Evolutionary conservation across 2,329 filamentous ascomycete species (phyloP).

Genomic region (Leptodontidium sp.): DNA sequence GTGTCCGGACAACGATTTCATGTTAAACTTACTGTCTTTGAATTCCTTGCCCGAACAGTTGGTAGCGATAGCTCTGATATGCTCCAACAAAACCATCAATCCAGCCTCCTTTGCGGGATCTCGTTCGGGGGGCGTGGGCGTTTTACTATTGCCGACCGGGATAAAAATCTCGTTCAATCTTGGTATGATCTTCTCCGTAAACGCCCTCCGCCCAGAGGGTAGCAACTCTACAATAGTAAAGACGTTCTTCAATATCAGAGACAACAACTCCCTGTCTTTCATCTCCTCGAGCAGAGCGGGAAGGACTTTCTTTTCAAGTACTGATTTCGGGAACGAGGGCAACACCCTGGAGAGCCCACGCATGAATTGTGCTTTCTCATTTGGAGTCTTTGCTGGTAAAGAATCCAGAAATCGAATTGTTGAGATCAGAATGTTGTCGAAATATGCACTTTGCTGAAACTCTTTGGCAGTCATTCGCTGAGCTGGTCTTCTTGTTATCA

Average conservation of each 20-base stretch:
- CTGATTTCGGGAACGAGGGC: conserved; percentile 89
- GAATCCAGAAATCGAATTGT: conserved; percentile 95
- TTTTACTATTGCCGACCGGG: conserved; percentile 59
- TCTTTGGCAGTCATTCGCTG: conserved; percentile 87
- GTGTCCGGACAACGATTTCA: conserved; percentile 6
- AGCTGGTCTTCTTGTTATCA: conserved; percentile 88
- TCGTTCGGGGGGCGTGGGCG: conserved; percentile 66
- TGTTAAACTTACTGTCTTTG: conserved; percentile 76
- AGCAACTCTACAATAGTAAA: conserved; percentile 88
- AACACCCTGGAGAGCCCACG: conserved; percentile 86
- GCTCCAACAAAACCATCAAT: conserved; percentile 88
- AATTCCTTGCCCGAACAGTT: conserved; percentile 93
- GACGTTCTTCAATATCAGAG: conserved; percentile 86
- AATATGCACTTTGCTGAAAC: conserved; percentile 95
- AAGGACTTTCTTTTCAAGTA: conserved; percentile 93
- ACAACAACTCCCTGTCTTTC: conserved; percentile 88
- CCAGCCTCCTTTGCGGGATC: conserved; percentile 88
- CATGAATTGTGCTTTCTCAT: conserved; percentile 92
- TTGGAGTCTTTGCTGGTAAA: conserved; percentile 88
- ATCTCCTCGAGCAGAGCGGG: conserved; percentile 90
- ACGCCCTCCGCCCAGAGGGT: conserved; percentile 78
- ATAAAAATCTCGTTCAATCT: conserved; percentile 85
- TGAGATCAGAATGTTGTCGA: conserved; percentile 95
- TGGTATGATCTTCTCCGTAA: conserved; percentile 88
- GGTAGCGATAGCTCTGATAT: conserved; percentile 76